These are phyloP conservation scores for Pseudogymnoascus sp. DNA, from an alignment of 2,329 filamentous ascomycete species.

Conservation along the genomic window DNA sequence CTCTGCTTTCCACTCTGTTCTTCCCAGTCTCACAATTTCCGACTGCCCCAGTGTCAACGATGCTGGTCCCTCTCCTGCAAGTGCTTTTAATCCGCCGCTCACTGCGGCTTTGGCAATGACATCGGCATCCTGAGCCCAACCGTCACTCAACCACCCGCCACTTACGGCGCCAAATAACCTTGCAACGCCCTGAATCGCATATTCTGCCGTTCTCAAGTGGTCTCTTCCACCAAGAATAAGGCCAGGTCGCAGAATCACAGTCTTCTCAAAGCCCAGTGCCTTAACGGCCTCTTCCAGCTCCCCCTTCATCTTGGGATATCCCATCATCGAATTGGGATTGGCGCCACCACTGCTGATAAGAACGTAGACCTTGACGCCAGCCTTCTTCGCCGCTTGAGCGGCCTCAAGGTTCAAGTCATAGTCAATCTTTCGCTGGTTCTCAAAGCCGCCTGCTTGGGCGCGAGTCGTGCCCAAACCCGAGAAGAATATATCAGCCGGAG, in stretches of 20 bases:
- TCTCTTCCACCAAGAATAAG: slow-evolving; percentile 65
- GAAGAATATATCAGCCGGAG: slow-evolving; percentile 57
- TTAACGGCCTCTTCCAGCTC: slow-evolving; percentile 75
- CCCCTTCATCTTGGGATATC: slow-evolving; percentile 68
- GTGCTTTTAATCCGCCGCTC: slow-evolving; percentile 36
- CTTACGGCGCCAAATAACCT: slow-evolving; percentile 46
- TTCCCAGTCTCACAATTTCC: slow-evolving; percentile 44
- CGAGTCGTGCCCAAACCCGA: slow-evolving; percentile 75
- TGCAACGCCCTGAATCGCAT: slow-evolving; percentile 46
- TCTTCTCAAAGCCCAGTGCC: slow-evolving; percentile 65
- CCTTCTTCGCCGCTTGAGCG: slow-evolving; percentile 63
- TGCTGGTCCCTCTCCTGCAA: slow-evolving; percentile 33
- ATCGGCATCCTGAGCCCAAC: slow-evolving; percentile 57
- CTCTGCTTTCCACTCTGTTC: slow-evolving; percentile 30
- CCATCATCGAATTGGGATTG: slow-evolving; percentile 43
- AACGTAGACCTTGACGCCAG: slow-evolving; percentile 61
- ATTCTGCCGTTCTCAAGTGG: slow-evolving; percentile 50
- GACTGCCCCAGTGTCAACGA: slow-evolving; percentile 39
- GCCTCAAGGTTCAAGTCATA: slow-evolving; percentile 76
- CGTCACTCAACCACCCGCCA: slow-evolving; percentile 45
- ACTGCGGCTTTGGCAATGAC: slow-evolving; percentile 49
- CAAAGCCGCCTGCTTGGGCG: slow-evolving; percentile 63
- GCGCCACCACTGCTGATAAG: slow-evolving; percentile 31
- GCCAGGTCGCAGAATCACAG: slow-evolving; percentile 66
- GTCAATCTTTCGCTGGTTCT: slow-evolving; percentile 79